Conservation (phyloP, 257 asterid genomes). For the Solanum clarkiae region DNA sequence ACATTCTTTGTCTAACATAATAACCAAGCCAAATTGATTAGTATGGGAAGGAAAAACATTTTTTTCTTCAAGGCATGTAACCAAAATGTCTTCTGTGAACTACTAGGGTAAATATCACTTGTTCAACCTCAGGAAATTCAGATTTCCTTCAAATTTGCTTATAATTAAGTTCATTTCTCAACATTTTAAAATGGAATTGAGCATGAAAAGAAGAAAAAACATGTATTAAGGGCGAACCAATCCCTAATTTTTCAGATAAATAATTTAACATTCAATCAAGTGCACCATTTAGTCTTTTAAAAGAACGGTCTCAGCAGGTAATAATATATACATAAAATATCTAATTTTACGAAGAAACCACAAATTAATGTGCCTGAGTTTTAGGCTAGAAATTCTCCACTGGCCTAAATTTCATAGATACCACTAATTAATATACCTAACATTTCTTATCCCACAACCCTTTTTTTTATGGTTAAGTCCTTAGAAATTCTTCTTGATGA, state of each 20-base stretch:
- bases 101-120: background rate
- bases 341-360: background rate
- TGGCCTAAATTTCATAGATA: background rate
- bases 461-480: background rate
- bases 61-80: background rate
- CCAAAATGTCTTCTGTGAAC: background rate
- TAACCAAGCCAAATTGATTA: background rate
- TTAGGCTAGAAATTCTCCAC: background rate
- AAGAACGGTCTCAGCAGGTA: background rate
- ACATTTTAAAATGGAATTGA: background rate
- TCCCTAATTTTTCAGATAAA: background rate
- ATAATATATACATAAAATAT: background rate
- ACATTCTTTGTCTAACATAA: background rate
- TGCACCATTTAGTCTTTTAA: background rate
- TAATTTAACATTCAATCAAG: background rate
- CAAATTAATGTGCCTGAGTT: background rate
- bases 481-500: background rate
- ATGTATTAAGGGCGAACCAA: background rate
- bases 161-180: background rate
- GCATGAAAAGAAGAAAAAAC: background rate
- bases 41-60: background rate
- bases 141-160: background rate
- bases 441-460: background rate
- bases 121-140: background rate
- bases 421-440: no score